phyloP scores from a whole-genome alignment of 352 stramenopile genomes.

The Peronosclerospora sorghi region DNA sequence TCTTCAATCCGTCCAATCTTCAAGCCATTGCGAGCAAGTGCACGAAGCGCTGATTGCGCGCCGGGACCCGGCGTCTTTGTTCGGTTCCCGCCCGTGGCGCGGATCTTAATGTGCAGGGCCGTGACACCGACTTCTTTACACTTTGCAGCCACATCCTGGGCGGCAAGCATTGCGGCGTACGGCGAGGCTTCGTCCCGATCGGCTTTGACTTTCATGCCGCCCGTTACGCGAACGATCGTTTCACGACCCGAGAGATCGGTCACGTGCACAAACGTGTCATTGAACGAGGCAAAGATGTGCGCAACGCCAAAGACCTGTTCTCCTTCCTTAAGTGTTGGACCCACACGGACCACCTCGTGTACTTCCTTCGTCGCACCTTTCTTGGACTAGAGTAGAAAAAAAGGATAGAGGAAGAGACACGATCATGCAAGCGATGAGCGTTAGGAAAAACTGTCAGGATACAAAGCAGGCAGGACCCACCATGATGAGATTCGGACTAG shows the following conservation, averaged over 20 bases:
- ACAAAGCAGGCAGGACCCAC: conserved; percentile 23
- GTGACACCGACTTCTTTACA: conserved; percentile 98
- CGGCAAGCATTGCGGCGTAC: conserved; percentile 99
- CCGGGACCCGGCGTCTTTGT: conserved; percentile 97
- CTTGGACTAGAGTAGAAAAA: conserved; percentile 44
- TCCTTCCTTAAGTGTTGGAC: conserved; percentile 91
- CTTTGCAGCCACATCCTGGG: conserved; percentile 96
- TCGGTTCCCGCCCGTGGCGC: conserved; percentile 98
- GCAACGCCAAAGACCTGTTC: conserved; percentile 99
- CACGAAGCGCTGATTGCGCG: conserved; percentile 96
- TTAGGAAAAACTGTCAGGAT: too few species aligned
- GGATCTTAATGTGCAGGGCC: conserved; percentile 99
- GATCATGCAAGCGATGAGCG: neutral
- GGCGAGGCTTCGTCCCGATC: conserved; percentile 99
- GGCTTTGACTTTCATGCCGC: conserved; percentile 99
- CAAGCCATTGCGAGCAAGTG: conserved; percentile 97
- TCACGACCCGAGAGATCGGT: conserved; percentile 99
- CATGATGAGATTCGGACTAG: conserved; percentile 81
- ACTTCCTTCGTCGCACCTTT: conserved; percentile 84
- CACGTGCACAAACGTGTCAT: conserved; percentile 99
- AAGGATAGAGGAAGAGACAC: neutral
- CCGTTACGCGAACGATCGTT: conserved; percentile 98
- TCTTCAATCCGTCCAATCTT: conserved; percentile 99
- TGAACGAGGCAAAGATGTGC: conserved; percentile 99
- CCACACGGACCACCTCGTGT: conserved; percentile 88